Evolutionary conservation across 1,284 basidiomycete species (phyloP).

Genomic region (Cutaneotrichosporon sp.): DNA sequence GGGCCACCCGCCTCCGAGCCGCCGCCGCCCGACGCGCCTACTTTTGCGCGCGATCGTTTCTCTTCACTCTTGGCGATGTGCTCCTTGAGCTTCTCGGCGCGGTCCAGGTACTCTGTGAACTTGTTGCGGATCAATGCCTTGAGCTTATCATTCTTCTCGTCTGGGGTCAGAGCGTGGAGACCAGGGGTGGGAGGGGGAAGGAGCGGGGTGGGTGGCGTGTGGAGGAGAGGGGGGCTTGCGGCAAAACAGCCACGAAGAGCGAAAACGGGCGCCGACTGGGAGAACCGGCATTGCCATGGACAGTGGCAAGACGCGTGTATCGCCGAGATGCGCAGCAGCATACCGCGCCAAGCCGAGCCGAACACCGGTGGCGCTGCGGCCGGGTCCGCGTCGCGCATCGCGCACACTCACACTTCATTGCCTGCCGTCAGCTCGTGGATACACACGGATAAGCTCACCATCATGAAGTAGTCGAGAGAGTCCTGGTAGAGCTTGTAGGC

Average conservation of each 20-base stretch:
- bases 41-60: slow-evolving; percentile 71
- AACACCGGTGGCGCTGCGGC: not conserved
- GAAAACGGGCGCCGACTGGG: no score
- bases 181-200: no score
- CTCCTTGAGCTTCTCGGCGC: slow-evolving; percentile 90
- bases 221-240: not conserved
- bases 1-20: slow-evolving; percentile 65
- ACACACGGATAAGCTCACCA: no score
- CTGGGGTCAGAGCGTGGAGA: slow-evolving; percentile 55
- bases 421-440: slow-evolving; percentile 42
- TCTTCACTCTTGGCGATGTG: slow-evolving; percentile 69
- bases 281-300: no score
- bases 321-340: not conserved
- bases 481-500: slow-evolving; percentile 95
- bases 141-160: slow-evolving; percentile 95
- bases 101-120: slow-evolving; percentile 87
- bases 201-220: not conserved
- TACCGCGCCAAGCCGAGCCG: not conserved
- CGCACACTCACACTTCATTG: slow-evolving; percentile 64
- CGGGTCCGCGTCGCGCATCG: not conserved
- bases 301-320: no score
- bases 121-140: slow-evolving; percentile 85
- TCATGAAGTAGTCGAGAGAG: slow-evolving; percentile 97
- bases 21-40: slow-evolving; percentile 71
- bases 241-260: not conserved